Conservation (phyloP, 305 asterid genomes). For the Fraxinus greggii region DNA sequence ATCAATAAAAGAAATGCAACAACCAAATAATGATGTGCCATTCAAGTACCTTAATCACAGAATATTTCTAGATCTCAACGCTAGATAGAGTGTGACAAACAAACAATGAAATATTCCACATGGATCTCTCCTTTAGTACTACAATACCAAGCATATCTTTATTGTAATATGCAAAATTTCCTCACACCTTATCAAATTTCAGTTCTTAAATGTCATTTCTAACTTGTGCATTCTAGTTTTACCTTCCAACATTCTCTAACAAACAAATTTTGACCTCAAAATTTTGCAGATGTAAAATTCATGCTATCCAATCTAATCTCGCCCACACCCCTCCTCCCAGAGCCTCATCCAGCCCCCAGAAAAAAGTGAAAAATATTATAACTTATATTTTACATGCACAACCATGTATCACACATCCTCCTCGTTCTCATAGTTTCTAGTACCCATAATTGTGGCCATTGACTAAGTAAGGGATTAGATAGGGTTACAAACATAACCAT, state of each 20-base stretch:
- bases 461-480: not conserved
- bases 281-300: not conserved
- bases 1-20: not conserved
- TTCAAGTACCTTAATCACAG: not conserved
- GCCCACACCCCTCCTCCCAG: not conserved
- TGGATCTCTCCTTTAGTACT: not conserved
- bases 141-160: not conserved
- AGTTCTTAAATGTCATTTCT: not conserved
- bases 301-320: not conserved
- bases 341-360: not conserved
- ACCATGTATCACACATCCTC: not conserved
- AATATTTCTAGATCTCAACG: not conserved
- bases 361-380: not conserved
- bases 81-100: not conserved
- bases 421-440: not conserved
- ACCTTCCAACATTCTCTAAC: not conserved
- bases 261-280: not conserved
- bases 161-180: not conserved
- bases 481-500: not conserved
- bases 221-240: not conserved
- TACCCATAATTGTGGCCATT: not conserved
- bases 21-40: not conserved
- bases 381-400: not conserved
- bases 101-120: not conserved
- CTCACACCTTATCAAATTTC: not conserved